Conservation (phyloP, 208 protist species). For the Herpetomonas tarakana region DNA sequence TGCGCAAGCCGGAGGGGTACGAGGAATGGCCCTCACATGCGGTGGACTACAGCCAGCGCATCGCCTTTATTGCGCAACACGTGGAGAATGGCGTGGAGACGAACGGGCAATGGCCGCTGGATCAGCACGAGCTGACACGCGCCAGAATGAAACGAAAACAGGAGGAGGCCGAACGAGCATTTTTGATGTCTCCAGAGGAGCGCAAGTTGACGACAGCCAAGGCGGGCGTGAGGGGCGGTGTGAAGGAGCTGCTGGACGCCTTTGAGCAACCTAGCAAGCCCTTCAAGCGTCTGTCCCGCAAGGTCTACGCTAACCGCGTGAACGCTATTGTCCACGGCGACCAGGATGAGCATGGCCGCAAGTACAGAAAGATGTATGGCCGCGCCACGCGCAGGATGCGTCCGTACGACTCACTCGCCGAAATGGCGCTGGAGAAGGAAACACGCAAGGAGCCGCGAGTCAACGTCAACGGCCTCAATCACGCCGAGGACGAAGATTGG, state of each 20-base stretch:
- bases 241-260: conserved; percentile 43
- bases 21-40: conserved; percentile 68
- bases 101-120: conserved; percentile 75
- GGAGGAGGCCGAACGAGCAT: conserved; percentile 58
- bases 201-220: conserved; percentile 20
- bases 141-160: conserved; percentile 54
- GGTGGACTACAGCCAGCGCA: conserved; percentile 77
- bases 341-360: conserved; percentile 81
- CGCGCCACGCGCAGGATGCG: conserved; percentile 44
- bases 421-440: conserved; percentile 80
- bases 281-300: conserved; percentile 76
- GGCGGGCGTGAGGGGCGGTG: conserved; percentile 23
- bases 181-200: conserved; percentile 55
- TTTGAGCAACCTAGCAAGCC: conserved; percentile 52
- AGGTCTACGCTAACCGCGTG: conserved; percentile 82
- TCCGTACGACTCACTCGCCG: conserved; percentile 58
- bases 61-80: conserved; percentile 86
- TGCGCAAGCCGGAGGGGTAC: conserved; percentile 70
- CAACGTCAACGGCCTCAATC: conserved; percentile 30
- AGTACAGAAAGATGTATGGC: conserved; percentile 57
- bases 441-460: conserved; percentile 64
- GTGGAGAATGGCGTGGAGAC: conserved; percentile 85
- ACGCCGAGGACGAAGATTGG: conserved; percentile 44
- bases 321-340: conserved; percentile 86
- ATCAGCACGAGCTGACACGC: conserved; percentile 40